These are phyloP conservation scores for Clarireedia hainanense DNA, from an alignment of 2,329 filamentous ascomycete species.

Conservation along the genomic window DNA sequence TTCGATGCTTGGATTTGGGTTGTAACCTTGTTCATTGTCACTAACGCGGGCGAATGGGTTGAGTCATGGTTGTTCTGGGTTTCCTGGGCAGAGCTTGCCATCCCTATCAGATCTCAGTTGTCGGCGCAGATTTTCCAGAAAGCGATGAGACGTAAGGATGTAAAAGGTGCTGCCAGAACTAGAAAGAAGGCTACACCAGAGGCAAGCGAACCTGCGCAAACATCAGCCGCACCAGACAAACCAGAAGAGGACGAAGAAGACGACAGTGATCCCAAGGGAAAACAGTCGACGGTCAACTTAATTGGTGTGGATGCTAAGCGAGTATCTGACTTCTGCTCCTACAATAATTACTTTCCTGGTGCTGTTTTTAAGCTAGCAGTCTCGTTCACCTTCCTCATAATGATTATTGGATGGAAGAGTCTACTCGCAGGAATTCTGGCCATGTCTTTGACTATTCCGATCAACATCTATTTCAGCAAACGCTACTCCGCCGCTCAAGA, in stretches of 20 bases:
- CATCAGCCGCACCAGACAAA: constrained; percentile 21
- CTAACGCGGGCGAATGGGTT: constrained; percentile 45
- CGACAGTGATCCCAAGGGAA: constrained; percentile 47
- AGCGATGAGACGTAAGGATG: constrained; percentile 67
- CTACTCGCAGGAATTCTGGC: constrained; percentile 57
- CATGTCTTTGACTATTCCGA: constrained; percentile 55
- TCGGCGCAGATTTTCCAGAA: constrained; percentile 70
- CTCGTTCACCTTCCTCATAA: constrained; percentile 58
- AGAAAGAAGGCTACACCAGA: constrained; percentile 31
- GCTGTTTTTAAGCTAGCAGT: constrained; percentile 56
- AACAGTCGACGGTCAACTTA: constrained; percentile 68
- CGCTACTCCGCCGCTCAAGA: constrained; percentile 59
- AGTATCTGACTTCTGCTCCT: constrained; percentile 60
- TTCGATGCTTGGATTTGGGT: constrained; percentile 61
- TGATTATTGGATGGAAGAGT: constrained; percentile 64
- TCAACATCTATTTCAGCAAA: constrained; percentile 61
- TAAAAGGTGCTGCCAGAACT: constrained; percentile 51
- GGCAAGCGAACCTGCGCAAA: constrained; percentile 17
- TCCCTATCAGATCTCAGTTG: constrained; percentile 63
- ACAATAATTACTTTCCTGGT: constrained; percentile 56
- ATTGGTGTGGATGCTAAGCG: constrained; percentile 69
- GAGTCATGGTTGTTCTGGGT: constrained; percentile 63
- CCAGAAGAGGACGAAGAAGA: constrained; percentile 32
- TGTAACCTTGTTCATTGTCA: constrained; percentile 51
- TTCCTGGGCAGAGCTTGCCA: constrained; percentile 51